Evolutionary conservation across 345 rosid genomes (phyloP).

Genomic region (Jatropha curcas): DNA sequence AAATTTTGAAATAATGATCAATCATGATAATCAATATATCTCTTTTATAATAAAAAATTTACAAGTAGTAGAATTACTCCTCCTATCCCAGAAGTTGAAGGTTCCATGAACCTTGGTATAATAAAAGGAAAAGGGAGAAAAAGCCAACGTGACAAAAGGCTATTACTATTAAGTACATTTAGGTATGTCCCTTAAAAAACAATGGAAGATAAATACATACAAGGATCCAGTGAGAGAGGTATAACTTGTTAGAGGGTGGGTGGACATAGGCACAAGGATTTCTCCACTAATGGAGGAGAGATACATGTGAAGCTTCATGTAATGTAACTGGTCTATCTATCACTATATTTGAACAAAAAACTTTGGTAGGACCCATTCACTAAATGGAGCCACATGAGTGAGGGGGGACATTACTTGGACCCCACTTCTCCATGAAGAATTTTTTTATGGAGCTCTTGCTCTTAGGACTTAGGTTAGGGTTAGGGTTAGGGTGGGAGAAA

Average conservation of each 20-base stretch:
- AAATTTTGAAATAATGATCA: no score
- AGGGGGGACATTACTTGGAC: constrained; percentile 20
- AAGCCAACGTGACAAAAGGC: no score
- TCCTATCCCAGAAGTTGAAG: no score
- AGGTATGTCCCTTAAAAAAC: no score
- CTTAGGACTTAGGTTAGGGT: background rate
- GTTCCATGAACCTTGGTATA: no score
- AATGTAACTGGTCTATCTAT: constrained; percentile 34
- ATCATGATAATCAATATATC: no score
- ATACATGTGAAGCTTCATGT: constrained; percentile 55
- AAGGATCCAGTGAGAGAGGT: background rate
- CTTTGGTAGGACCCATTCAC: constrained; percentile 37
- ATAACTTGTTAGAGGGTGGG: constrained; percentile 22
- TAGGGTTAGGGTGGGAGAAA: no score
- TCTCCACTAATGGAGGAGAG: constrained; percentile 66
- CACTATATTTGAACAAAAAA: constrained; percentile 12
- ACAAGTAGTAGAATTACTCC: no score
- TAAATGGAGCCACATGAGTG: constrained; percentile 38
- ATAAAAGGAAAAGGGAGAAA: no score
- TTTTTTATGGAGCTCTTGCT: background rate
- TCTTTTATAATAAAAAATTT: no score
- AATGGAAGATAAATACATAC: background rate
- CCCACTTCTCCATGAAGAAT: constrained; percentile 7
- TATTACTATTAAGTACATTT: no score
- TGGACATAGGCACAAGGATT: constrained; percentile 42